Base-by-base conservation (phyloP, 2,329 filamentous ascomycete species). In the Verticillium nubilum region DNA sequence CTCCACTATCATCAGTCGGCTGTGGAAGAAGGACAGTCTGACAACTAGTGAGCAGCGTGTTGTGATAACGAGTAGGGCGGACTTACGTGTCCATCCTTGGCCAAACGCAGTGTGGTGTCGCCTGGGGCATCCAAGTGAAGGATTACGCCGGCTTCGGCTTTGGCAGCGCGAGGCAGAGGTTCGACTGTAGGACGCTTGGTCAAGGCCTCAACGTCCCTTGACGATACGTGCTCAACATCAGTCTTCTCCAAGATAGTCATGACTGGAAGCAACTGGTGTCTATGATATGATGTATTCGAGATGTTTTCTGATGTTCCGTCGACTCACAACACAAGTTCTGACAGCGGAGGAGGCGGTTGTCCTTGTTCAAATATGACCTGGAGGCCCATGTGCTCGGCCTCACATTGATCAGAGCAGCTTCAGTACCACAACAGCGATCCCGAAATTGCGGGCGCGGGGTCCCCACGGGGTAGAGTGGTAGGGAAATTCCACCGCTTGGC, bases 11-110 rank as follows among this genome's bases (percentile, higher is more conserved):
- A 23, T 62, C 58, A 2, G 62, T 58, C 2, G 64, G 65, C 27
- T 67, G 62, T 4, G 65, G 64, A 6, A 66, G 52, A 23, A 67
- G 60, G 2, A 66, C 55, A 3, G 62, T 66, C 59, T 64, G 6
- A 26, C 3, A 3, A 12, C 10, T 26, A 4, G 29, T 56, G 10
- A 35, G 54, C 9, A 5, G 28, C 29, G 23, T 3, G 2, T n/a
- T 23, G 29, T 5, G 12, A 17, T 13, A 25, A 13, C 26, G 19
- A n/a, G 37, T n/a, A 7, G 33, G 19, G 26, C 23, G 10, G 15
- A 33, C 3, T 56, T 56, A 56, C 54, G n/a, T 56, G 54, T 13
- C 54, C 54, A 17, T 56, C 54, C 29, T 56, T 56, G 23, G 54
- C 54, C 15, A 56, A 31, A 2, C 54, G 54, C 5, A 56, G 54